Base-by-base conservation (phyloP, 768 basidiomycete genomes). In the Calocybe gangraenosa region DNA sequence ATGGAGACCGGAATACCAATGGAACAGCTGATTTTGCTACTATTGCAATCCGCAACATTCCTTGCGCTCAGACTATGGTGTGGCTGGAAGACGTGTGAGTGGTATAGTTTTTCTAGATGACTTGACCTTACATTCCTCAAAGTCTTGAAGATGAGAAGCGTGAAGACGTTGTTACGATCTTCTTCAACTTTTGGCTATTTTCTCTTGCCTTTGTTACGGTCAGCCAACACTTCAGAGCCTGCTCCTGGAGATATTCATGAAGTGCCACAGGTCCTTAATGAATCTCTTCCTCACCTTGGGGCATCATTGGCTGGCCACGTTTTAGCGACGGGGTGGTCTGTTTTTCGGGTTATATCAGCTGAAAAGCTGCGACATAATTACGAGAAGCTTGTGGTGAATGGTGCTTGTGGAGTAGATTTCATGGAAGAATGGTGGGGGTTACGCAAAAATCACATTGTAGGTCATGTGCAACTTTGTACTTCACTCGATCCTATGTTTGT, bases 221-320 rank as follows among this genome's bases (percentile, higher is more conserved):
- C 52, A 33, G 73, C 55, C 19, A 37, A 13, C 34, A 13, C 14
- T 42, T 11, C 13, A 3, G 21, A 30, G 15, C 22, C 17, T 18
- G 20, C 44, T 46, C 37, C 49, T 42, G 11, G 39, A 34, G 7
- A 21, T 11, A 44, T 22, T 42, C 19, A 5, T 7, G 13, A 11
- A 25, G 14, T 11, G 25, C 15, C 35, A 20, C 23, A 79, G 78
- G 62, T 80, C 34, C 46, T 77, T 38, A 70, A 67, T 42, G 76
- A 79, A 53, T 76, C 75, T 0, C 65, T 75, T 30, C 78, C 78
- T 5, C 75, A 78, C 51, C 62, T 79, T 33, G 69, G 66, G 2
- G 73, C 76, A 22, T 67, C 69, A 2, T 47, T 80, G 8, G 64
- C 63, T 17, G 75, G 72, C 3, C 76, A 78, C 47, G 52, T 68